Conservation (phyloP, 768 basidiomycete species). For the Amyloporia xantha region DNA sequence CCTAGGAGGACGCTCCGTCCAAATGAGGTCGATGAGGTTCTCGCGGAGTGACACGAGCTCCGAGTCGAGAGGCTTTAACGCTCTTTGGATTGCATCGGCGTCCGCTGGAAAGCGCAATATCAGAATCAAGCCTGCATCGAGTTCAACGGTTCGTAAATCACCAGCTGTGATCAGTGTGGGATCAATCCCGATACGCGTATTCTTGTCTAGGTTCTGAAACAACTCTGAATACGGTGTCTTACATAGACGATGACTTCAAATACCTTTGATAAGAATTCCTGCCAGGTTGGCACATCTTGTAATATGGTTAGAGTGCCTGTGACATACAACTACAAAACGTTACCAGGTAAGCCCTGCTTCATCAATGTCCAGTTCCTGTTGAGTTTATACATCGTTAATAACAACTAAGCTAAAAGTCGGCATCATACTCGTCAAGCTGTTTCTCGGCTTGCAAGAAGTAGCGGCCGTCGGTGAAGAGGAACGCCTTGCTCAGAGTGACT, state of each 20-base stretch:
- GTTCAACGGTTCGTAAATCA: conserved; percentile 24
- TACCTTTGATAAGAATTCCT: conserved; percentile 77
- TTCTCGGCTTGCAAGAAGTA: conserved; percentile 92
- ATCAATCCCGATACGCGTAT: conserved; percentile 76
- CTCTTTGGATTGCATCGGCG: conserved; percentile 52
- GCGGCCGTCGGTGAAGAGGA: conserved; percentile 90
- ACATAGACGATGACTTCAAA: conserved; percentile 1
- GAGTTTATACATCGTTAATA: background rate
- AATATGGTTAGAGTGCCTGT: conserved; percentile 7
- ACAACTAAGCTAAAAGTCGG: background rate
- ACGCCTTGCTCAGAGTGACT: conserved; percentile 63
- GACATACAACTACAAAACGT: conserved; percentile 4
- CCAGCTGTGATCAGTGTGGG: conserved; percentile 65
- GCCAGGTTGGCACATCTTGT: conserved; percentile 86
- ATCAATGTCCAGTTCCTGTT: conserved; percentile 88
- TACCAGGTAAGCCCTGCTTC: conserved; percentile 85
- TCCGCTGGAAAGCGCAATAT: conserved; percentile 39
- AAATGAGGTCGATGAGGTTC: conserved; percentile 79
- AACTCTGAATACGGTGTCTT: background rate
- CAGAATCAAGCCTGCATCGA: background rate
- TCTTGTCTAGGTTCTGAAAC: conserved; percentile 50
- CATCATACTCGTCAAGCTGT: conserved; percentile 72
- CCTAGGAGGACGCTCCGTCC: conserved; percentile 63
- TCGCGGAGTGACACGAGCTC: conserved; percentile 54
- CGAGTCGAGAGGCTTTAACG: conserved; percentile 49